These are phyloP conservation scores for Nicotiana obtusifolia DNA, from an alignment of 257 asterid species.

Conservation along the genomic window DNA sequence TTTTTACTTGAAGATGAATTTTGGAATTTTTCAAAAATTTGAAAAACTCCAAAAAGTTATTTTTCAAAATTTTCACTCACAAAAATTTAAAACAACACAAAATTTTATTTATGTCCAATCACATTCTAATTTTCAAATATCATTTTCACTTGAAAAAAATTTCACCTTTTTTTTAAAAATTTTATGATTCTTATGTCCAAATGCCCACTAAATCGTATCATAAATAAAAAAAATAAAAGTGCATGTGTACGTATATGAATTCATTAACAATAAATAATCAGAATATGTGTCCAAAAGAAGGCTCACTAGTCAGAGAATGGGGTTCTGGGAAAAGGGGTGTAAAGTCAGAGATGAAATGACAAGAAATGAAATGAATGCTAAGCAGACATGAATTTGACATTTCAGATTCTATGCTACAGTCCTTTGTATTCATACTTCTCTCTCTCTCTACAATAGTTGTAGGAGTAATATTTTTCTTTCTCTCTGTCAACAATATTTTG, in stretches of 20 bases:
- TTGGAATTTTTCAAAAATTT: too few relatives aligned
- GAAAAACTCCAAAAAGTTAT: too few relatives aligned
- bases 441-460: not conserved
- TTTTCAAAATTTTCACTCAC: too few relatives aligned
- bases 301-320: constrained; percentile 11
- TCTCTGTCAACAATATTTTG: not conserved
- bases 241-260: not conserved
- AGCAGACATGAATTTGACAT: constrained; percentile 20
- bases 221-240: not conserved
- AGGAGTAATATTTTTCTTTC: not conserved
- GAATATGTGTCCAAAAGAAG: constrained; percentile 6
- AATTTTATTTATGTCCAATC: too few relatives aligned
- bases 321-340: not conserved
- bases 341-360: constrained; percentile 24
- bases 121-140: too few relatives aligned
- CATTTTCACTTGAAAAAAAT: too few relatives aligned
- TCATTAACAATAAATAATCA: not conserved
- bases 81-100: too few relatives aligned
- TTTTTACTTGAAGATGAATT: too few relatives aligned
- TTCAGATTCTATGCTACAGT: constrained; percentile 10
- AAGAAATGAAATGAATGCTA: constrained; percentile 13
- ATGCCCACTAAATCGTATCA: not conserved
- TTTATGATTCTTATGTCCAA: too few relatives aligned
- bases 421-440: not conserved
- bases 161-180: too few relatives aligned